phyloP scores from a whole-genome alignment of 2,329 filamentous ascomycete genomes.

The Alternaria infectoria region DNA sequence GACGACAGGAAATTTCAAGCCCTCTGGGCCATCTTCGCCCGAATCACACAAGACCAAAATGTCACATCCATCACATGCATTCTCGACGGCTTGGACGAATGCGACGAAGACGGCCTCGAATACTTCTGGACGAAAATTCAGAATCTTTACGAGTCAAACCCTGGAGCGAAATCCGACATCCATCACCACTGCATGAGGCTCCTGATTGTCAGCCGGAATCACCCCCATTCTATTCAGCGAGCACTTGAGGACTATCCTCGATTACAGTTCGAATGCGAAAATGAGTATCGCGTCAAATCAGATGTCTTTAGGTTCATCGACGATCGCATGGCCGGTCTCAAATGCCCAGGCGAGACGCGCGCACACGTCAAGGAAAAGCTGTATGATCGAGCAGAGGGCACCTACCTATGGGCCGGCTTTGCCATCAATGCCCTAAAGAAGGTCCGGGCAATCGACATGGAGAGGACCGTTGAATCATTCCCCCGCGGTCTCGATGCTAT shows the following conservation, averaged over 20 bases:
- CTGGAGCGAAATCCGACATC: too few relatives aligned
- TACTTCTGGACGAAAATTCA: not conserved
- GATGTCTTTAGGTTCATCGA: not conserved
- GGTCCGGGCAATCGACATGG: too few relatives aligned
- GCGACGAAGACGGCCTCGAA: not conserved
- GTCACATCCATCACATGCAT: not conserved
- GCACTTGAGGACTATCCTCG: fast-evolving
- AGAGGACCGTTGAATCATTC: too few relatives aligned
- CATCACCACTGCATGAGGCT: too few relatives aligned
- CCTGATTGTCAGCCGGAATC: not conserved
- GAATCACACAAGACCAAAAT: not conserved
- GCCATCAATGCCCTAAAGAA: too few relatives aligned
- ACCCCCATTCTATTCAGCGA: not conserved
- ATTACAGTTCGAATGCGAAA: not conserved
- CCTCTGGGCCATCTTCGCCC: not conserved
- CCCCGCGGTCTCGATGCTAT: too few relatives aligned
- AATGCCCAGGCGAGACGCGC: too few relatives aligned
- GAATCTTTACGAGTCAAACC: fast-evolving
- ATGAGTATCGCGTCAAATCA: fast-evolving
- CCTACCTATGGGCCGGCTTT: too few relatives aligned
- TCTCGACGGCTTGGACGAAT: not conserved
- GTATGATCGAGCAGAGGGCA: too few relatives aligned
- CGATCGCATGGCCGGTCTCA: too few relatives aligned
- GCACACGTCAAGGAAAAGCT: too few relatives aligned
- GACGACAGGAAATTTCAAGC: not conserved